Percentiles rank a stretch among this genome's conserved stretches.
Conservation (phyloP, 768 basidiomycete genomes). For the Cubamyces sp. region DNA sequence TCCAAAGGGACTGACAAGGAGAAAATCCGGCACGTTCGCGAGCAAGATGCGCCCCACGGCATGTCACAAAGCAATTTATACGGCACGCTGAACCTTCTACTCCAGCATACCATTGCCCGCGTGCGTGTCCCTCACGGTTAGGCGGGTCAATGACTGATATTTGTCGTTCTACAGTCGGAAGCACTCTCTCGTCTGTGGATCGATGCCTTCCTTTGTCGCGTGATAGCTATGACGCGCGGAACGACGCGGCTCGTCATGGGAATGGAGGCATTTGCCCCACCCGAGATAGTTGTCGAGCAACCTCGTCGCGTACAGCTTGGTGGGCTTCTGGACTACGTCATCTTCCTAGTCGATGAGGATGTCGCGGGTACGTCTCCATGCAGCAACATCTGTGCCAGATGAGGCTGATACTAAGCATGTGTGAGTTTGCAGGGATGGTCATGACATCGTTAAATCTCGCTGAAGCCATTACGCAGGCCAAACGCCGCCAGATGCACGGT, state of each 20-base stretch:
- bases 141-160: neutral
- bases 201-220: neutral
- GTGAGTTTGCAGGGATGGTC: neutral
- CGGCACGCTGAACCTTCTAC: constrained; percentile 1
- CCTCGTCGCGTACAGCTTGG: neutral
- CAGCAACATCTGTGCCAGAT: no score
- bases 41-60: neutral
- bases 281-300: neutral
- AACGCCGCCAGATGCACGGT: neutral
- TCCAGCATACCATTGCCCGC: neutral
- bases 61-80: constrained; percentile 1
- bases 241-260: constrained; percentile 2
- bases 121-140: constrained; percentile 1
- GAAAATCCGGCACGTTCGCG: neutral
- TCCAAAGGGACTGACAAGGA: neutral
- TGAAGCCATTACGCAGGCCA: neutral
- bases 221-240: neutral
- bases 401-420: neutral
- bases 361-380: neutral
- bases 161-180: constrained; percentile 2
- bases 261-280: neutral
- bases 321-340: constrained; percentile 2
- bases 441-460: neutral
- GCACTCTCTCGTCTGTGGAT: constrained; percentile 1
- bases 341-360: neutral